A percentile compares a stretch with the other conserved stretches of the same genome.
Evolutionary conservation across 2,329 filamentous ascomycete species (phyloP).

Genomic region (Amesomyces nigricolor): DNA sequence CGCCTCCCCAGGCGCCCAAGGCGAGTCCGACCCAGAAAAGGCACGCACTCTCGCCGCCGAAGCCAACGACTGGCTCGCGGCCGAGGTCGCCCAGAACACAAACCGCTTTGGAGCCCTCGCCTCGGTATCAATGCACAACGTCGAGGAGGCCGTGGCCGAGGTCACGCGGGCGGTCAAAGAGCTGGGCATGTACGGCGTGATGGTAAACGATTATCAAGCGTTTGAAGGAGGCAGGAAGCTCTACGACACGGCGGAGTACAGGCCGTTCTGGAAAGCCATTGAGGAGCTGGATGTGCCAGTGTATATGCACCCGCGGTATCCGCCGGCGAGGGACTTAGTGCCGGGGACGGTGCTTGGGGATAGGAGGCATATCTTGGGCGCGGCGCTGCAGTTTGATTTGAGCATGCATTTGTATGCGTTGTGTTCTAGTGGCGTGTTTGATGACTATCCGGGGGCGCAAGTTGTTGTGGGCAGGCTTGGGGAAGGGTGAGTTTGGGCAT

Average conservation of each 20-base stretch:
- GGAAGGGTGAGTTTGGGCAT: slow-evolving; percentile 32
- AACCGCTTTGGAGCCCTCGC: slow-evolving; percentile 32
- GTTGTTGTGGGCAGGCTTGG: slow-evolving; percentile 40
- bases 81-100: slow-evolving; percentile 26
- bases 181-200: slow-evolving; percentile 32
- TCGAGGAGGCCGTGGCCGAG: slow-evolving; percentile 28
- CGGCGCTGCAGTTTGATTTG: slow-evolving; percentile 37
- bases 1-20: slow-evolving; percentile 32
- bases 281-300: slow-evolving; percentile 32
- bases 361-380: slow-evolving; percentile 33
- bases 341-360: slow-evolving; percentile 26
- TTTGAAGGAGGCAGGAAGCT: slow-evolving; percentile 27
- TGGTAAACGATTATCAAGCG: slow-evolving; percentile 33
- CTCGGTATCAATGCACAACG: slow-evolving; percentile 32
- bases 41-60: slow-evolving; percentile 26
- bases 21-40: slow-evolving; percentile 25
- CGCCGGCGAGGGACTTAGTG: slow-evolving; percentile 28
- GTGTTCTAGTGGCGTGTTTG: slow-evolving; percentile 39
- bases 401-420: slow-evolving; percentile 42
- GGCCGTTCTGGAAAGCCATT: slow-evolving; percentile 31
- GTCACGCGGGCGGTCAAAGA: slow-evolving; percentile 29
- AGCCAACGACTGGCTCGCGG: slow-evolving; percentile 33
- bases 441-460: slow-evolving; percentile 37
- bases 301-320: slow-evolving; percentile 34
- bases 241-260: slow-evolving; percentile 30